Conservation (phyloP, 345 rosid genomes). For the Melastoma malabathricum region DNA sequence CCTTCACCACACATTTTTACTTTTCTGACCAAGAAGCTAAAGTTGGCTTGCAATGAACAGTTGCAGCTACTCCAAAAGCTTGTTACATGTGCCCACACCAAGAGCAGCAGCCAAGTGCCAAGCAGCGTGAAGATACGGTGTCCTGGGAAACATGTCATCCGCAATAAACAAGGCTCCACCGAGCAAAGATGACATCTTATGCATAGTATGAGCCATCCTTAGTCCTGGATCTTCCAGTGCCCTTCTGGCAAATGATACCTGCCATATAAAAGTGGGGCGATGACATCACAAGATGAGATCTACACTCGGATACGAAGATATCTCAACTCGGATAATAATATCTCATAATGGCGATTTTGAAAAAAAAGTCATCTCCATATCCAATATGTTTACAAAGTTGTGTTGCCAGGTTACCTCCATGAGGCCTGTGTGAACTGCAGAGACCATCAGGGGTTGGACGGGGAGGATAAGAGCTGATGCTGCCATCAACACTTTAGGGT, state of each 20-base stretch:
- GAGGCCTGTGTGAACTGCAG: slow-evolving; percentile 87
- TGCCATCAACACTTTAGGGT: slow-evolving; percentile 90
- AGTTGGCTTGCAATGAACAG: neutral
- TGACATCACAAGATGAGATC: neutral
- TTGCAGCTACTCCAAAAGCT: slow-evolving; percentile 55
- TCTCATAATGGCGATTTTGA: too few species aligned
- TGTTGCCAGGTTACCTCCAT: slow-evolving; percentile 52
- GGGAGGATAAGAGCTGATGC: slow-evolving; percentile 80
- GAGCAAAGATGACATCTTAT: slow-evolving; percentile 73
- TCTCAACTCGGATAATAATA: too few species aligned
- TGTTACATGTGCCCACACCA: slow-evolving; percentile 80
- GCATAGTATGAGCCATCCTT: slow-evolving; percentile 56
- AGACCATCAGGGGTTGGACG: slow-evolving; percentile 87
- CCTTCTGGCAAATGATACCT: slow-evolving; percentile 83
- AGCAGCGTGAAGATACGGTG: slow-evolving; percentile 84
- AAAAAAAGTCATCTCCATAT: too few species aligned
- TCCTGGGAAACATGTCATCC: slow-evolving; percentile 59
- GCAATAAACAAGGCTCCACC: slow-evolving; percentile 86
- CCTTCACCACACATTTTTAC: neutral
- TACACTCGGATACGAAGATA: neutral
- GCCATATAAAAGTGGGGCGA: neutral
- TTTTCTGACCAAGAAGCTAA: neutral
- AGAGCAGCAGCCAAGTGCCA: slow-evolving; percentile 99
- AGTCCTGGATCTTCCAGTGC: slow-evolving; percentile 68
- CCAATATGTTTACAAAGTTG: too few species aligned